phyloP scores from a whole-genome alignment of 768 basidiomycete species.

The Collybia sp. region DNA sequence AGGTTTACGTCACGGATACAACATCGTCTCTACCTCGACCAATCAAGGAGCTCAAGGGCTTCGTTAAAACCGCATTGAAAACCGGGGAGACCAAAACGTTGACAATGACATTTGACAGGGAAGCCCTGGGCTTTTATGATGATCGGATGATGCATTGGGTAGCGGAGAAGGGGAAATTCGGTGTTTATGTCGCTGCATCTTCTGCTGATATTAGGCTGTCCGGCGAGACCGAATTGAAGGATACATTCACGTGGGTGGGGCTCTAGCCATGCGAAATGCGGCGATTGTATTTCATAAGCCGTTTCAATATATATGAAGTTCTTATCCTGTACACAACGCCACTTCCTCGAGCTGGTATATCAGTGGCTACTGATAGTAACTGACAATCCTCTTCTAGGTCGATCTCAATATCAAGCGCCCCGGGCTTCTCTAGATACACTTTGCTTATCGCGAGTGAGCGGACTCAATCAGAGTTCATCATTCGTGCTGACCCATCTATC shows the following conservation, averaged over 20 bases:
- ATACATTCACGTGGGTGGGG: slow-evolving; percentile 37
- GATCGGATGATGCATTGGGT: slow-evolving; percentile 38
- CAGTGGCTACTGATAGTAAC: background rate
- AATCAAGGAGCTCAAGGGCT: slow-evolving; percentile 41
- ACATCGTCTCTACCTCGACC: slow-evolving; percentile 39
- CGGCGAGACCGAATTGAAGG: slow-evolving; percentile 26
- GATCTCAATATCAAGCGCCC: slow-evolving; percentile 48
- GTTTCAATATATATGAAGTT: background rate
- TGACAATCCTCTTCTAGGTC: slow-evolving; percentile 35
- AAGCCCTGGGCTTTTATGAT: slow-evolving; percentile 47
- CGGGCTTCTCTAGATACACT: slow-evolving; percentile 44
- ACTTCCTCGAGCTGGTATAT: no score
- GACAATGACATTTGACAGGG: slow-evolving; percentile 34
- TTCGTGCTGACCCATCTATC: slow-evolving; percentile 60
- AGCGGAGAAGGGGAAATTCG: slow-evolving; percentile 42
- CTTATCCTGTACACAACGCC: background rate
- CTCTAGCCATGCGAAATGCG: slow-evolving; percentile 19
- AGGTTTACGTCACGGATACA: slow-evolving; percentile 42
- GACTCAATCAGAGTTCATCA: slow-evolving; percentile 48
- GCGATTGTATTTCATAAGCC: background rate
- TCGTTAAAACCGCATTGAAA: slow-evolving; percentile 39
- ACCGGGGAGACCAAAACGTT: slow-evolving; percentile 38
- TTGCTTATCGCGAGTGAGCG: slow-evolving; percentile 32
- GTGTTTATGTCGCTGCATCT: slow-evolving; percentile 40
- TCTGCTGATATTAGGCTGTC: slow-evolving; percentile 36